Evolutionary conservation across 1,284 basidiomycete species (phyloP).

Genomic region (Inonotus obliquus): DNA sequence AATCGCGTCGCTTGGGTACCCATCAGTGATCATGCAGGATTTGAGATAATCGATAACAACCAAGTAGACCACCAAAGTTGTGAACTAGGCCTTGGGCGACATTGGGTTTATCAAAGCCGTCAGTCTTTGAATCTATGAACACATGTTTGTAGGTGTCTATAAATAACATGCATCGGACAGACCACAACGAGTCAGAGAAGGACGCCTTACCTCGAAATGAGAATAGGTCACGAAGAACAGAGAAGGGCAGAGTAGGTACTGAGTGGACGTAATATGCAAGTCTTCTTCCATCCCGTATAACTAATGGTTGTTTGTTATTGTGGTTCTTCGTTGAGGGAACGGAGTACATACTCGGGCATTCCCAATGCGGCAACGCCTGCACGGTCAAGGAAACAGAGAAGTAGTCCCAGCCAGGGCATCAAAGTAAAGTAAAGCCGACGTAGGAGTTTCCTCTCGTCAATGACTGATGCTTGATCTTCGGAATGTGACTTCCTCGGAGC

Average conservation of each 20-base stretch:
- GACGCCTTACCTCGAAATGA: slow-evolving; percentile 47
- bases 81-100: slow-evolving; percentile 63
- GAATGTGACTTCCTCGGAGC: background rate
- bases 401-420: slow-evolving; percentile 63
- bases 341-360: slow-evolving; percentile 58
- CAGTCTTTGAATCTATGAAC: slow-evolving; percentile 29
- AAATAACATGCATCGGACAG: background rate
- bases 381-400: slow-evolving; percentile 72
- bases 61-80: slow-evolving; percentile 58
- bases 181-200: slow-evolving; percentile 16
- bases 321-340: background rate
- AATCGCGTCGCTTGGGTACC: slow-evolving; percentile 48
- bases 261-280: slow-evolving; percentile 53
- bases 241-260: slow-evolving; percentile 62
- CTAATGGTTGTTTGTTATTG: slow-evolving; percentile 27
- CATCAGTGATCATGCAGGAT: slow-evolving; percentile 5
- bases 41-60: slow-evolving; percentile 31
- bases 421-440: slow-evolving; percentile 63
- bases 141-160: slow-evolving; percentile 62
- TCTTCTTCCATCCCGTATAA: slow-evolving; percentile 51
- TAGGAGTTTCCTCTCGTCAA: slow-evolving; percentile 59
- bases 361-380: slow-evolving; percentile 76
- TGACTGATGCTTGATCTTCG: background rate
- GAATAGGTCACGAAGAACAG: slow-evolving; percentile 62
- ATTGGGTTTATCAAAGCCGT: slow-evolving; percentile 30